A percentile compares a stretch with the other conserved stretches of the same genome.
Evolutionary conservation across 108 stramenopile species (phyloP).

Genomic region (Nannochloropsis gaditana): DNA sequence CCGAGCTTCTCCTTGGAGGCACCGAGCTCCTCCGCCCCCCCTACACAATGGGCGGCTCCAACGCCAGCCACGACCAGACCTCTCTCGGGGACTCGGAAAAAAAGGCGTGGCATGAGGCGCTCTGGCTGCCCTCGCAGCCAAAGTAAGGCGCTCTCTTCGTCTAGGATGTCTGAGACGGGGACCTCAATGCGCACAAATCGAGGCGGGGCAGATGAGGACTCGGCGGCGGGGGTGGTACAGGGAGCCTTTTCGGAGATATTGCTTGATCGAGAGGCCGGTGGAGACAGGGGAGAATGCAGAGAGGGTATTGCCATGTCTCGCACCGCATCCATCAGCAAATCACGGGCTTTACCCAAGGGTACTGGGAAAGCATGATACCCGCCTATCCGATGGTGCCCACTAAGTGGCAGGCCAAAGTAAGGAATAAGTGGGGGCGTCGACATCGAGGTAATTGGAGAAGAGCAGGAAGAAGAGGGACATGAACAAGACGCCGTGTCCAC

Average conservation of each 20-base stretch:
- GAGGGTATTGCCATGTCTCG: background rate
- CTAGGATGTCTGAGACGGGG: background rate
- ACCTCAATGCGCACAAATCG: background rate
- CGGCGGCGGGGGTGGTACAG: background rate
- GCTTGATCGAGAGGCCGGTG: background rate
- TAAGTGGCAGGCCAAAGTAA: background rate
- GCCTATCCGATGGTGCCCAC: background rate
- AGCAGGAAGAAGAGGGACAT: background rate
- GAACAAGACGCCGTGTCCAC: background rate
- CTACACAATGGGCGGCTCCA: background rate
- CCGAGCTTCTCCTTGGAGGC: background rate
- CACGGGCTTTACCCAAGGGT: constrained; percentile 31
- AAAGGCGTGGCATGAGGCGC: background rate
- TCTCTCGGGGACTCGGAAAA: constrained; percentile 5
- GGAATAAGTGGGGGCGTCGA: background rate
- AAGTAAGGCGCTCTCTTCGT: constrained; percentile 19
- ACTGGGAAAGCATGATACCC: constrained; percentile 24
- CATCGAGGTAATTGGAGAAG: background rate
- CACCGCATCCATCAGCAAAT: constrained; percentile 25
- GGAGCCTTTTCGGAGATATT: background rate
- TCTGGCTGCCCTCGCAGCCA: background rate
- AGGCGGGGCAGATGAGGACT: background rate
- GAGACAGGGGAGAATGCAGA: too few species aligned
- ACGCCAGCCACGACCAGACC: background rate
- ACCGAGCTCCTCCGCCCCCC: background rate